These are phyloP conservation scores for Suillus cothurnatus DNA, from an alignment of 768 basidiomycete genomes.

Conservation along the genomic window DNA sequence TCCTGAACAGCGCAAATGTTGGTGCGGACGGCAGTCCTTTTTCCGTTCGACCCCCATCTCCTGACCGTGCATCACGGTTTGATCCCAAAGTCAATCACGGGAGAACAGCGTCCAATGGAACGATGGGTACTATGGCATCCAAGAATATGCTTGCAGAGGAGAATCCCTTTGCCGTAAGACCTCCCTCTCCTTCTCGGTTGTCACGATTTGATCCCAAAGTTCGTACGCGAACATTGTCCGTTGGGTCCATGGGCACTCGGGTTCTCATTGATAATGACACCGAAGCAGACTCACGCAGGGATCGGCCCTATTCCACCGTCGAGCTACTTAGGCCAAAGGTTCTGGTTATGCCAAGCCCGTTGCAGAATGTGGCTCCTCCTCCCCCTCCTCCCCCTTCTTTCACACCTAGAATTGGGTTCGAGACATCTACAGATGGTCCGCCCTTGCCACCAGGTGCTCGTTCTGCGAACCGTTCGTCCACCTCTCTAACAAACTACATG, in stretches of 20 bases:
- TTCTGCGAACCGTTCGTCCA: constrained; percentile 52
- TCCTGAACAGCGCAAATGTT: constrained; percentile 43
- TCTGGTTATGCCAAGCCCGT: constrained; percentile 92
- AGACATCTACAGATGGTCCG: constrained; percentile 66
- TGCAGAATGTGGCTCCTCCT: constrained; percentile 52
- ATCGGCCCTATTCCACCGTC: constrained; percentile 69
- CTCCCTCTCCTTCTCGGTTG: constrained; percentile 58
- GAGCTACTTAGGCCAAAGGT: constrained; percentile 87
- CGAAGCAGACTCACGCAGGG: constrained; percentile 37
- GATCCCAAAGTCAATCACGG: constrained; percentile 42
- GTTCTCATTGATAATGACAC: constrained; percentile 60
- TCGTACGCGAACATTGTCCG: constrained; percentile 64
- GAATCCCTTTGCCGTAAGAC: constrained; percentile 71
- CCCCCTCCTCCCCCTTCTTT: constrained; percentile 36
- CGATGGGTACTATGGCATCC: constrained; percentile 41
- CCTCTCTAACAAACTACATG: constrained; percentile 30
- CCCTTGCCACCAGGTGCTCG: constrained; percentile 79
- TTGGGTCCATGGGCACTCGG: constrained; percentile 66
- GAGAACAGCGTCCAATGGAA: constrained; percentile 49
- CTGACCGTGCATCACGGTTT: constrained; percentile 43
- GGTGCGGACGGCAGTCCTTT: constrained; percentile 37
- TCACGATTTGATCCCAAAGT: constrained; percentile 85
- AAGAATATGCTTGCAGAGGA: constrained; percentile 41
- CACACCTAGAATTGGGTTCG: constrained; percentile 58
- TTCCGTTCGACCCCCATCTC: constrained; percentile 37